These are phyloP conservation scores for Cyberlindnera mrakii DNA, from an alignment of 805 yeast genomes.

Conservation along the genomic window DNA sequence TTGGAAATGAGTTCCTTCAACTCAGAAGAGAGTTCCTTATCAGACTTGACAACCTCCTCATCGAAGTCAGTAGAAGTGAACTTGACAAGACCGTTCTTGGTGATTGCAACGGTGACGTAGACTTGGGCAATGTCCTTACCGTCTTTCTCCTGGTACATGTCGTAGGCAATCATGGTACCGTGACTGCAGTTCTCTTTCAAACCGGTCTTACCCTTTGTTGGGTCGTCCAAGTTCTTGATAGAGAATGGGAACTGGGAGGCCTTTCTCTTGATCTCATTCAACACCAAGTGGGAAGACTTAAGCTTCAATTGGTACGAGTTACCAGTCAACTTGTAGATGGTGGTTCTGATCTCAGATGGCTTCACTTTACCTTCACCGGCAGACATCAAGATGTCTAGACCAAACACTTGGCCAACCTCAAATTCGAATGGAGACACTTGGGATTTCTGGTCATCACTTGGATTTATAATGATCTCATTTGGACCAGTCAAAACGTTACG, in stretches of 20 bases:
- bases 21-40: slow-evolving; percentile 49
- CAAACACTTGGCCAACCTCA: slow-evolving; percentile 73
- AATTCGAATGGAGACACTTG: slow-evolving; percentile 60
- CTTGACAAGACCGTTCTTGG: slow-evolving; percentile 66
- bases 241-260: slow-evolving; percentile 65
- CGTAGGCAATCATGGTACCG: slow-evolving; percentile 61
- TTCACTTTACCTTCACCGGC: slow-evolving; percentile 63
- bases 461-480: slow-evolving; percentile 72
- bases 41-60: slow-evolving; percentile 43
- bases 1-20: slow-evolving; percentile 36
- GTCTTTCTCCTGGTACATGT: slow-evolving; percentile 60
- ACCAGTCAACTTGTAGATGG: slow-evolving; percentile 69
- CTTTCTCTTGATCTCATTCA: slow-evolving; percentile 62
- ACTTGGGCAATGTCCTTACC: slow-evolving; percentile 63
- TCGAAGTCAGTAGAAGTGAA: slow-evolving; percentile 53
- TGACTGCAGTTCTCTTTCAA: slow-evolving; percentile 67
- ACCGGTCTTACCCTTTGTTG: slow-evolving; percentile 68
- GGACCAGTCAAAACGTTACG: slow-evolving; percentile 66
- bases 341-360: slow-evolving; percentile 52
- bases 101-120: slow-evolving; percentile 70
- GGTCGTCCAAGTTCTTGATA: slow-evolving; percentile 58
- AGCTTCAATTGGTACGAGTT: slow-evolving; percentile 62
- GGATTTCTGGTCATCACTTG: slow-evolving; percentile 57
- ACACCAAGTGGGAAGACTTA: slow-evolving; percentile 60
- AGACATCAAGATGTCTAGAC: slow-evolving; percentile 64